Base-by-base conservation (phyloP, 768 basidiomycete species). In the Tubosaeta brunneosetosa region DNA sequence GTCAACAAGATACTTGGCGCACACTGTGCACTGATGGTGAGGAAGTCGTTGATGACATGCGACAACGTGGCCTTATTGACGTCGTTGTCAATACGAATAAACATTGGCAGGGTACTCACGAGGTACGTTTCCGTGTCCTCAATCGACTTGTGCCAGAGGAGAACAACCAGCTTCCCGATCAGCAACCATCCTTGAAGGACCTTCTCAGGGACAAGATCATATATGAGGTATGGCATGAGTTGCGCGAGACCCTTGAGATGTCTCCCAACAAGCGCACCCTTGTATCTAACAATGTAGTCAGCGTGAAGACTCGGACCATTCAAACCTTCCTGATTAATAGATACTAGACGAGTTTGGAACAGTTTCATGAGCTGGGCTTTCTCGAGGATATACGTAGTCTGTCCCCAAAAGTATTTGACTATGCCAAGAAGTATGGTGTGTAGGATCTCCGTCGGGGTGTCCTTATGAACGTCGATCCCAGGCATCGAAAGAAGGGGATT, bases 101-200 rank as follows among this genome's bases (percentile, higher is more conserved):
- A 14, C 16, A 11, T 36, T 36, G 19, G 38, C n/a, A 40, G 6
- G 19, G 19, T 41, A 41, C 40, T 7, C 8, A 41, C 22, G 4
- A 41, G 17, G 12, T 41, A 41, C 4, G 6, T 7, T 5, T 22
- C 40, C 11, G 6, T 41, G 10, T 41, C 40, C 8, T 41, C 40
- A 27, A 43, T 43, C 54, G 72, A 64, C 0, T 70, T 66, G 27
- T 74, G 56, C 78, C 78, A 80, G 0, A 79, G 57, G 0, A 77
- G 60, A 0, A 74, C 69, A 0, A 64, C 44, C 0, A 78, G 65
- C 10, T 67, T 61, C 0, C 73, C 73, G 14, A 73, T 57, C 0
- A 71, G 61, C 10, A 65, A 66, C 37, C 67, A 72, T 0, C 70
- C 55, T 7, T 49, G 10, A 17, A 74, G 68, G 1, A 66, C 61